Evolutionary conservation across 495 filamentous ascomycete genomes (phyloP).

Genomic region (Lasiosphaeria miniovina): DNA sequence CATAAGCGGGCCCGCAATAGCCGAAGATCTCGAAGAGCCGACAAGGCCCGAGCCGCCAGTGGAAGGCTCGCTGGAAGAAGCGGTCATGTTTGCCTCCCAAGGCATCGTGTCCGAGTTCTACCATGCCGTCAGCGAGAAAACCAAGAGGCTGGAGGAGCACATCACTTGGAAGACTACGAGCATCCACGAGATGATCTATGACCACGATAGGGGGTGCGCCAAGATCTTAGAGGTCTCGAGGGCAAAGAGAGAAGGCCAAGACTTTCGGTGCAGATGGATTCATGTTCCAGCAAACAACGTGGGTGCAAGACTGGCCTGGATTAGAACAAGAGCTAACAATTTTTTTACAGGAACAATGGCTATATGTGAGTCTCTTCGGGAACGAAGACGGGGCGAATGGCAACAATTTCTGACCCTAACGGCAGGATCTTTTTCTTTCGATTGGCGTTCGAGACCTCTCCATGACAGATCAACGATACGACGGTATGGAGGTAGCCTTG

Average conservation of each 20-base stretch:
- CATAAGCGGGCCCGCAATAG: conserved; percentile 11
- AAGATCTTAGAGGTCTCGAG: conserved; percentile 5
- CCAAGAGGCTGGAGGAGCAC: conserved; percentile 6
- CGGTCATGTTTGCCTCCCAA: neutral
- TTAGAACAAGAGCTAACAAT: neutral
- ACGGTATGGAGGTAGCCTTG: conserved; percentile 2
- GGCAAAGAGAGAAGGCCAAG: neutral
- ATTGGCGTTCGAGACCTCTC: conserved; percentile 15
- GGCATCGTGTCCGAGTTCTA: conserved; percentile 16
- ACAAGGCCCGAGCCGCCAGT: conserved; percentile 1
- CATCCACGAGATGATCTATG: conserved; percentile 16
- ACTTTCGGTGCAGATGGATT: conserved; percentile 19
- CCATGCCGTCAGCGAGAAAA: conserved; percentile 1
- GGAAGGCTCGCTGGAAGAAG: conserved; percentile 1
- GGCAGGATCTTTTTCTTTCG: conserved; percentile 15
- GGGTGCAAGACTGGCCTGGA: neutral
- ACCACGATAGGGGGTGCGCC: conserved; percentile 9
- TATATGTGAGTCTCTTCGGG: conserved; percentile 1
- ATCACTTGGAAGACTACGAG: conserved; percentile 15
- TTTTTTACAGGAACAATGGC: conserved; percentile 12
- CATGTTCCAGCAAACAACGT: conserved; percentile 17
- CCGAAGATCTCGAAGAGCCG: neutral
- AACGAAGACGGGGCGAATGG: neutral
- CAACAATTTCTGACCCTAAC: neutral
- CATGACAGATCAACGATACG: conserved; percentile 12